These are phyloP conservation scores for Dipodascus albidus DNA, from an alignment of 805 yeast genomes.

Conservation along the genomic window DNA sequence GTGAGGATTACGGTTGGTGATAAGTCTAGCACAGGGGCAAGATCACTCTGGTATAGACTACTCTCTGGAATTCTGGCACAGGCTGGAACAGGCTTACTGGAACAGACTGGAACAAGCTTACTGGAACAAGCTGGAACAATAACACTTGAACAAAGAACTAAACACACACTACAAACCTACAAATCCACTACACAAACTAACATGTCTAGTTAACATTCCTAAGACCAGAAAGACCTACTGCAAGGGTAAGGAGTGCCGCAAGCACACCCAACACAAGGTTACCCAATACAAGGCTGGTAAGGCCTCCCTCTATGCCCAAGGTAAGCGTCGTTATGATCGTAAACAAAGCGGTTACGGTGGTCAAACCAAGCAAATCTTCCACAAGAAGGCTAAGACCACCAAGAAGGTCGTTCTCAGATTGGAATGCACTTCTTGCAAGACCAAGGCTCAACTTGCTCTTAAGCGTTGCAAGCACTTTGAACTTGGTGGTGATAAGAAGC, in stretches of 20 bases:
- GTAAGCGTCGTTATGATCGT: conserved; percentile 99
- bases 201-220: conserved; percentile 89
- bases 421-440: conserved; percentile 97
- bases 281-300: conserved; percentile 99
- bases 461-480: conserved; percentile 99
- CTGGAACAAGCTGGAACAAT: no score
- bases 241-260: conserved; percentile 97
- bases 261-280: conserved; percentile 99
- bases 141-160: no score
- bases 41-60: no score
- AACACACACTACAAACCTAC: no score
- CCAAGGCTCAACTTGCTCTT: conserved; percentile 94
- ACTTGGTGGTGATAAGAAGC: conserved; percentile 99
- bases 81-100: no score
- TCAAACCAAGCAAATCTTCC: conserved; percentile 99
- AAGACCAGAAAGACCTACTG: conserved; percentile 99
- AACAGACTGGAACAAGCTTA: no score
- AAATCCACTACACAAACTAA: conserved; percentile 7
- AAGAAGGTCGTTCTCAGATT: conserved; percentile 99
- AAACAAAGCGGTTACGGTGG: conserved; percentile 99
- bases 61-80: no score
- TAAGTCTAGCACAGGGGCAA: no score
- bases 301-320: conserved; percentile 98
- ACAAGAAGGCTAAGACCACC: conserved; percentile 99
- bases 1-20: no score